Evolutionary conservation across 345 rosid species (phyloP).

Genomic region (Eucalyptus regnans): DNA sequence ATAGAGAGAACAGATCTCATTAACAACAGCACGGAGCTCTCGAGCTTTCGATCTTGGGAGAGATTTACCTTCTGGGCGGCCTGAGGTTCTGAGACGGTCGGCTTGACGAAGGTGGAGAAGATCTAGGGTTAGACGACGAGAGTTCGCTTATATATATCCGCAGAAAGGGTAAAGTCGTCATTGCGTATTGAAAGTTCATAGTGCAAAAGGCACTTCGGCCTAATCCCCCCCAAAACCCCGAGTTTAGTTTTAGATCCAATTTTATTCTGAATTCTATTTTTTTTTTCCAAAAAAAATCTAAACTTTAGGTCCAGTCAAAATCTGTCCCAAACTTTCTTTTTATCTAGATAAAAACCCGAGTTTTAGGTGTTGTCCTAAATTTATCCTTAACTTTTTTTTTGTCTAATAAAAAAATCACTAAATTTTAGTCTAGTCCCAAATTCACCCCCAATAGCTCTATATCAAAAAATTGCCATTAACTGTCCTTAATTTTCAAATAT

Average conservation of each 20-base stretch:
- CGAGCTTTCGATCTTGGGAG: not conserved
- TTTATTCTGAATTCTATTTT: not conserved
- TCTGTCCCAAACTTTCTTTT: not conserved
- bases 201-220: not conserved
- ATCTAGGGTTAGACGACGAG: not conserved
- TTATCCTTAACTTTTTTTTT: too few relatives aligned
- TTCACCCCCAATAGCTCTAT: rapidly evolving
- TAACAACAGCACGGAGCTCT: not conserved
- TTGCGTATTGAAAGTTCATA: not conserved
- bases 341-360: rapidly evolving
- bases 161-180: not conserved
- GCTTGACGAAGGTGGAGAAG: not conserved
- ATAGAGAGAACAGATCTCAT: not conserved
- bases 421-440: not conserved
- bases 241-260: too few relatives aligned
- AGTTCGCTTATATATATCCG: not conserved
- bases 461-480: too few relatives aligned
- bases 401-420: rapidly evolving
- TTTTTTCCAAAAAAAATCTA: rapidly evolving
- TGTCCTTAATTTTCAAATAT: rapidly evolving
- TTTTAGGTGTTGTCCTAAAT: too few relatives aligned
- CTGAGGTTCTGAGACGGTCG: not conserved
- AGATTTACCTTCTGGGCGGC: not conserved
- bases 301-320: not conserved
- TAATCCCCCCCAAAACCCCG: not conserved